A percentile compares a stretch with the other conserved stretches of the same genome.
These are phyloP conservation scores for Botryobasidium botryosum DNA, from an alignment of 768 basidiomycete genomes.

Conservation along the genomic window DNA sequence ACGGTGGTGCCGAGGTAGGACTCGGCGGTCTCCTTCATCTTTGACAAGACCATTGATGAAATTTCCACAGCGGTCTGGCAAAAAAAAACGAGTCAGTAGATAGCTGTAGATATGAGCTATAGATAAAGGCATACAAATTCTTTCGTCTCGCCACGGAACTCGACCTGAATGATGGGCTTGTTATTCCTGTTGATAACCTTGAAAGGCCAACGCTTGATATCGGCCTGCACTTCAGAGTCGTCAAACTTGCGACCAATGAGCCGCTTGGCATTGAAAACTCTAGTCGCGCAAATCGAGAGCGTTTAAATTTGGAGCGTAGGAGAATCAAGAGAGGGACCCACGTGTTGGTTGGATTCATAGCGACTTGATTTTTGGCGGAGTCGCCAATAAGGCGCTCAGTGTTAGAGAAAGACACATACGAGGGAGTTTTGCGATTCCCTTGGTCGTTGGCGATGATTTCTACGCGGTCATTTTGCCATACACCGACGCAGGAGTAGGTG, in stretches of 20 bases:
- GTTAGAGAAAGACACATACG: conserved; percentile 90
- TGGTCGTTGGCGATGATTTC: conserved; percentile 96
- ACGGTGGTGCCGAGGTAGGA: conserved; percentile 46
- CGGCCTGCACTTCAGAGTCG: conserved; percentile 27
- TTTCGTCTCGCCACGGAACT: conserved; percentile 30
- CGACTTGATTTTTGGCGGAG: conserved; percentile 97
- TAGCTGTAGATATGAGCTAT: neutral
- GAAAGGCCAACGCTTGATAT: conserved; percentile 24
- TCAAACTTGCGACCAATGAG: conserved; percentile 87
- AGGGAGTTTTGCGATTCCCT: conserved; percentile 89
- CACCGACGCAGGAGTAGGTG: conserved; percentile 96
- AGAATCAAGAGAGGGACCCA: conserved; percentile 18
- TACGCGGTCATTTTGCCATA: conserved; percentile 98
- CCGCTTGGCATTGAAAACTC: conserved; percentile 97
- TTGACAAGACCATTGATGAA: conserved; percentile 43
- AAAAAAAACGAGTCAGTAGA: conserved; percentile 1
- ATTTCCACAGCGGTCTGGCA: conserved; percentile 41
- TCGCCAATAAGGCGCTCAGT: conserved; percentile 96
- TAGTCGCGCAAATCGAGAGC: conserved; percentile 16
- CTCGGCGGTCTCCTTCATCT: conserved; percentile 60
- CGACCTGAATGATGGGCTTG: conserved; percentile 35
- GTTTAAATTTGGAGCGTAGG: neutral
- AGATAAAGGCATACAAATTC: conserved; percentile 23
- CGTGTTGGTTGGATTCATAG: conserved; percentile 96
- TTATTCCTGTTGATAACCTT: conserved; percentile 20